Base-by-base conservation (phyloP, 345 rosid species). In the Kernera saxatilis region DNA sequence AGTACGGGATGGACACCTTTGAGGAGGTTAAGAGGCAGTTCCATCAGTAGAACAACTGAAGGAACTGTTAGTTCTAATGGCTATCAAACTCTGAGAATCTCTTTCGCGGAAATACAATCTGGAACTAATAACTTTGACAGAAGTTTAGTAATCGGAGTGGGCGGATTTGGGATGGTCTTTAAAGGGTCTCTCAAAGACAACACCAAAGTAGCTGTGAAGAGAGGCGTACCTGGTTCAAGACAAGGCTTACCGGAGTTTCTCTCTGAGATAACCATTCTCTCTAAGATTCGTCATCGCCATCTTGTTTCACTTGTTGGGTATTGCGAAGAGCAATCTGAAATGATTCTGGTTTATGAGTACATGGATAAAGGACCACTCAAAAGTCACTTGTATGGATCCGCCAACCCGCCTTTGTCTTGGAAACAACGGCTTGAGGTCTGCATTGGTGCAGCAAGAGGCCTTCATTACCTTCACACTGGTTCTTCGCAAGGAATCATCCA, bases 191-290 rank as follows among this genome's bases (percentile, higher is more conserved):
- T 88, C 11, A 85, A 75, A 64, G 96, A 91, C 71, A 84, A 73
- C 70, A 88, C 87, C 1, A 88, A 85, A 82, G 82, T 93, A 73
- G 97, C 98, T 36, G 90, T 93, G 3, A 93, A 93, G 79, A 79
- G 98, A 78, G 96, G 96, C 17, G 82, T 88, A 25, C 98, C 92
- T 0, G 97, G 97, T 37, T 91, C 97, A 44, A 83, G 97, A 78
- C 98, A 93, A 73, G 98, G 98, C 57, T 88, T 93, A 33, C 98
- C 97, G 0, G 98, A 93, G 75, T 93, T 93, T 72, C 98, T 88
- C 39, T 83, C 92, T 1, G 98, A 93, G 80, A 91, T 93, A 77
- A 77, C 85, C 10, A 77, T 90, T 64, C 72, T 91, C 56, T 91
- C 98, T 3, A 88, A 82, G 80, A 93, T 93, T 50, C 94, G 96